These are phyloP conservation scores for Phytophthora constricta DNA, from an alignment of 352 stramenopile species.

Conservation along the genomic window DNA sequence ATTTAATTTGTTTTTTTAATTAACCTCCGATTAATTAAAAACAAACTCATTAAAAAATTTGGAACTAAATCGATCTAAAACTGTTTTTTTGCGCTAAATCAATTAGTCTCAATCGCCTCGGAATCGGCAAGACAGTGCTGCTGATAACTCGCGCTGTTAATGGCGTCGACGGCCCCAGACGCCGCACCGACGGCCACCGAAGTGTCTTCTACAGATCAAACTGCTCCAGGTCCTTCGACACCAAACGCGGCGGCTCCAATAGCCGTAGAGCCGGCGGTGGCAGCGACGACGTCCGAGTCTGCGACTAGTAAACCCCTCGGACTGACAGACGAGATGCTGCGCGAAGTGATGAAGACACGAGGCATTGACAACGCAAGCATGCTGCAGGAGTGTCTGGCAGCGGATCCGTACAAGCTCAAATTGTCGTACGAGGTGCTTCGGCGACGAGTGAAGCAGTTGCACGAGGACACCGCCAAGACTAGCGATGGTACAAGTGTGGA, in stretches of 20 bases:
- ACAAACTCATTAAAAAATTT: too few relatives aligned
- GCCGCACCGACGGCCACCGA: not conserved
- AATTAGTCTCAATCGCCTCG: too few relatives aligned
- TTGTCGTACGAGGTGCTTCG: conserved; percentile 40
- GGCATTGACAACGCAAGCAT: conserved; percentile 25
- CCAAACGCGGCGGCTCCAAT: not conserved
- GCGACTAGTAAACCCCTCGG: not conserved
- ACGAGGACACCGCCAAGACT: not conserved
- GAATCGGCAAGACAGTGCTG: conserved; percentile 13
- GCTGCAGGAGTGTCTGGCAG: conserved; percentile 35
- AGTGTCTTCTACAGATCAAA: not conserved
- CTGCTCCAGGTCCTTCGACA: not conserved
- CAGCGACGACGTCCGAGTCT: conserved; percentile 4
- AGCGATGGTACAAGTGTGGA: not conserved
- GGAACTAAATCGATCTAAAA: too few relatives aligned
- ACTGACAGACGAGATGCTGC: conserved; percentile 18
- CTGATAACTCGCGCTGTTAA: too few relatives aligned
- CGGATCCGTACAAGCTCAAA: conserved; percentile 18
- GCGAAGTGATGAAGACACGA: conserved; percentile 23
- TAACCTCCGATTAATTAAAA: too few relatives aligned
- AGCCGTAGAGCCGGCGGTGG: conserved; percentile 3
- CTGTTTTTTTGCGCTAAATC: too few relatives aligned
- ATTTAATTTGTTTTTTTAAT: too few relatives aligned
- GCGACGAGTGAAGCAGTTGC: conserved; percentile 28
- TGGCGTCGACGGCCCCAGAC: not conserved